Evolutionary conservation across 768 basidiomycete species (phyloP).

Genomic region (Pisolithus microcarpus): DNA sequence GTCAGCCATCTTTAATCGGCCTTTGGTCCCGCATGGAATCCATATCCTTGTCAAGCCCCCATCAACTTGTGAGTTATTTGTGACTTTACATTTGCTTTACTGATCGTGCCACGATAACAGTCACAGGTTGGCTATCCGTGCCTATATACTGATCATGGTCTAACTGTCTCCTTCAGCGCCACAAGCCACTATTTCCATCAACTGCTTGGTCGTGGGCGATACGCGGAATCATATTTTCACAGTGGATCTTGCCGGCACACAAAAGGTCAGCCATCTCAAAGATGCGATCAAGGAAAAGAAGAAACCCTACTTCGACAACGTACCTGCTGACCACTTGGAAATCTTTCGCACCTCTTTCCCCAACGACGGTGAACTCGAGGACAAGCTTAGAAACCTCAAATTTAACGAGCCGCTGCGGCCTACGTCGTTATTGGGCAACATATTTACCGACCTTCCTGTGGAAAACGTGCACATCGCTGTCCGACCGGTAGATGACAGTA

Average conservation of each 20-base stretch:
- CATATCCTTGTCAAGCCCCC: too few species aligned
- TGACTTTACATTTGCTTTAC: too few species aligned
- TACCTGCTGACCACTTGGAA: not conserved
- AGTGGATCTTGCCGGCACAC: not conserved
- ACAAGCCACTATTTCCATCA: not conserved
- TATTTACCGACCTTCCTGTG: not conserved
- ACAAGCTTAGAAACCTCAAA: not conserved
- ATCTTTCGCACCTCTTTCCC: not conserved
- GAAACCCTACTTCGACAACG: not conserved
- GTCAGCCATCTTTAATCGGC: too few species aligned
- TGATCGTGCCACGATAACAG: too few species aligned
- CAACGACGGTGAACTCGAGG: not conserved
- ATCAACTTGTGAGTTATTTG: too few species aligned
- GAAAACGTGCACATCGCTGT: conserved; percentile 1
- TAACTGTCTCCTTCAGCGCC: too few species aligned
- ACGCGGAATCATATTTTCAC: not conserved
- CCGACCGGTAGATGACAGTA: not conserved
- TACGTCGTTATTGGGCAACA: not conserved
- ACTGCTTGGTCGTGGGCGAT: not conserved
- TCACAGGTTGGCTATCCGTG: too few species aligned
- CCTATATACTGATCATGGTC: too few species aligned
- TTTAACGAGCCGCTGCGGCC: not conserved
- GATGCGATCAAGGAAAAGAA: not conserved
- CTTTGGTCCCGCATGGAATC: too few species aligned
- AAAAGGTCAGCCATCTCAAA: not conserved